phyloP scores from a whole-genome alignment of 75 land plant species.

The Larix kaempferi region DNA sequence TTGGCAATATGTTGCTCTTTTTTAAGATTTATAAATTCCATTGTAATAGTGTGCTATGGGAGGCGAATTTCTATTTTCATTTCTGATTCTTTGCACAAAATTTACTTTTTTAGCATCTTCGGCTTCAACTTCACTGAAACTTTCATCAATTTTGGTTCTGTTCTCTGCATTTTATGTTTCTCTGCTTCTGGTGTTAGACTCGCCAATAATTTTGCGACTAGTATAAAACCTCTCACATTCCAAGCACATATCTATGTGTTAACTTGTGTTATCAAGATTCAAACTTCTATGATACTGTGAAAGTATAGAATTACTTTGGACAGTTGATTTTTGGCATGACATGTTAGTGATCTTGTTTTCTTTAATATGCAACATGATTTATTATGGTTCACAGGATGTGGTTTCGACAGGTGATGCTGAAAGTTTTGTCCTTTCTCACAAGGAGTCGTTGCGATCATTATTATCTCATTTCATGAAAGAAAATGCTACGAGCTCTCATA shows the following conservation, averaged over 20 bases:
- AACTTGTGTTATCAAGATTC: not conserved
- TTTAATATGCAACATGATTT: constrained; percentile 10
- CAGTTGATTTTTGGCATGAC: not conserved
- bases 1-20: not conserved
- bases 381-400: constrained; percentile 31
- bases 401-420: constrained; percentile 62
- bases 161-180: not conserved
- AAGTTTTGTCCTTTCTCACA: constrained; percentile 46
- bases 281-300: not conserved
- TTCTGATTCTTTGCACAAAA: not conserved
- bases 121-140: no score
- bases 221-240: not conserved
- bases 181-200: not conserved
- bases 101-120: no score
- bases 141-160: no score
- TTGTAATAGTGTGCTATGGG: not conserved
- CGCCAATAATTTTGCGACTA: not conserved
- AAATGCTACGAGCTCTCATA: constrained; percentile 45
- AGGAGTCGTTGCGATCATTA: constrained; percentile 46
- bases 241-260: not conserved
- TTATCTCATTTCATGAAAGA: constrained; percentile 51
- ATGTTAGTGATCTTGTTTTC: not conserved
- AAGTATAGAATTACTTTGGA: not conserved
- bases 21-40: not conserved
- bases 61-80: no score